Evolutionary conservation across 2,329 filamentous ascomycete genomes (phyloP).

Genomic region (Aureobasidium vineae): DNA sequence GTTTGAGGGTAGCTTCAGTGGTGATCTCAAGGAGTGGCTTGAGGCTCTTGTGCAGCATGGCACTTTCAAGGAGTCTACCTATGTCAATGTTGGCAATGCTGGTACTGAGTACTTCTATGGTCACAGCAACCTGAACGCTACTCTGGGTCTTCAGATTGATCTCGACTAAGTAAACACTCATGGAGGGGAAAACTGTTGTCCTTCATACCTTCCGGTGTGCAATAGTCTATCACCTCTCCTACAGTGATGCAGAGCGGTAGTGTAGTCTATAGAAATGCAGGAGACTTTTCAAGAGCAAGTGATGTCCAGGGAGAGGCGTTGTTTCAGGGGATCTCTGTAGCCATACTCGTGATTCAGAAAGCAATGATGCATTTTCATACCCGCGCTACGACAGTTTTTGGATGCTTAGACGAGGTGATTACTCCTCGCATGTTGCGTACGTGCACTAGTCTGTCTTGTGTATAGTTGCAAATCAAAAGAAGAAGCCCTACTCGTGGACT

Average conservation of each 20-base stretch:
- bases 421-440: background rate
- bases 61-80: constrained; percentile 41
- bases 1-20: constrained; percentile 42
- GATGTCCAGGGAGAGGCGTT: too few species aligned
- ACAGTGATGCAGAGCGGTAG: too few species aligned
- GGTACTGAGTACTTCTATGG: constrained; percentile 32
- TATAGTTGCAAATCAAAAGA: too few species aligned
- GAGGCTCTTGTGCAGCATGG: constrained; percentile 41
- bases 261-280: too few species aligned
- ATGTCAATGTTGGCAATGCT: constrained; percentile 48
- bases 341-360: too few species aligned
- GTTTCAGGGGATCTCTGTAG: too few species aligned
- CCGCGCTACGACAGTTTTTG: too few species aligned
- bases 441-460: background rate
- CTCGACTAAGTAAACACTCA: background rate
- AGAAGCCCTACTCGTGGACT: background rate
- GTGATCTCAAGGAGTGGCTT: constrained; percentile 48
- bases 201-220: background rate
- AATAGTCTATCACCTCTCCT: too few species aligned
- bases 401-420: too few species aligned
- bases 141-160: constrained; percentile 18
- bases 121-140: constrained; percentile 22
- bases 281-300: too few species aligned
- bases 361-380: too few species aligned
- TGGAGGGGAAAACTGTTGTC: background rate